Conservation (phyloP, 192 early-diverging fungal genomes). For the Rhizoclosmatium sp. region DNA sequence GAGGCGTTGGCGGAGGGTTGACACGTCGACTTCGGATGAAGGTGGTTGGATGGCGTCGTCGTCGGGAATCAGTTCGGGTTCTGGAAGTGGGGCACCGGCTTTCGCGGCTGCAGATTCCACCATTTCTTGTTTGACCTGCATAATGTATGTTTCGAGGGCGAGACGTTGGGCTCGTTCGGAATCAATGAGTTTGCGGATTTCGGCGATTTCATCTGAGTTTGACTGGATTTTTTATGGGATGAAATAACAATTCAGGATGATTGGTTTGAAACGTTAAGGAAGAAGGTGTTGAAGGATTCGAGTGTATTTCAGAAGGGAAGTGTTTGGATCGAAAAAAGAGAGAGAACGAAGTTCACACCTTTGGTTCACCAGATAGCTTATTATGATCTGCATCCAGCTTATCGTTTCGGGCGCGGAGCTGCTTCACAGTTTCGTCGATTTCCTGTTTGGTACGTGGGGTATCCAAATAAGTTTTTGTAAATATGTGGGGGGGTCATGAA, state of each 20-base stretch:
- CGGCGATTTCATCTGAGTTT: constrained; percentile 20
- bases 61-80: constrained; percentile 34
- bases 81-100: constrained; percentile 6
- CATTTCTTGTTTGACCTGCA: constrained; percentile 47
- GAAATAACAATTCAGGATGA: not conserved
- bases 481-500: not conserved
- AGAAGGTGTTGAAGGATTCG: not conserved
- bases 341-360: not conserved
- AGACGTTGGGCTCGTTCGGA: constrained; percentile 37
- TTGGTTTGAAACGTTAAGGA: not conserved
- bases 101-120: constrained; percentile 28
- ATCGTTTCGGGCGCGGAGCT: constrained; percentile 20
- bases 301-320: not conserved
- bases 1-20: constrained; percentile 23
- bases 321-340: not conserved
- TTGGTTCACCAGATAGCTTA: constrained; percentile 19
- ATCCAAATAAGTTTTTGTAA: not conserved
- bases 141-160: constrained; percentile 44
- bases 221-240: not conserved
- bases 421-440: constrained; percentile 22
- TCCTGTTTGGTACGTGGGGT: not conserved
- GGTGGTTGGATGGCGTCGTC: constrained; percentile 19
- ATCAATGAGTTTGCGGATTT: constrained; percentile 45
- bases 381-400: constrained; percentile 32
- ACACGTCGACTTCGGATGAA: constrained; percentile 14